These are phyloP conservation scores for Fusarium camptoceras DNA, from an alignment of 2,329 filamentous ascomycete species.

Conservation along the genomic window DNA sequence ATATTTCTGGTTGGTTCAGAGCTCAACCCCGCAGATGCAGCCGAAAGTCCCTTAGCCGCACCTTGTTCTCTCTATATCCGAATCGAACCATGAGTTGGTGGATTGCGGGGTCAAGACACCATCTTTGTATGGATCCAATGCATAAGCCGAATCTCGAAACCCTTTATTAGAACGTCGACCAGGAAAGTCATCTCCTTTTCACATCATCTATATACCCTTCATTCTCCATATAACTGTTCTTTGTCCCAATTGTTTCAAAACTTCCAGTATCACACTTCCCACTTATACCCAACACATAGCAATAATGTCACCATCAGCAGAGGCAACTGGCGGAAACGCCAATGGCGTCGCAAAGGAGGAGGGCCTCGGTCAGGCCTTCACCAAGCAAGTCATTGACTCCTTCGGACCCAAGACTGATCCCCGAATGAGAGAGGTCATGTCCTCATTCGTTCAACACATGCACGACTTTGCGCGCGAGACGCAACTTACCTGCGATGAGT, in stretches of 20 bases:
- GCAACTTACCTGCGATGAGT: constrained; percentile 83
- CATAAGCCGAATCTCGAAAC: constrained; percentile 12
- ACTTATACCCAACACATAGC: not conserved
- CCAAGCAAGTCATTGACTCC: constrained; percentile 76
- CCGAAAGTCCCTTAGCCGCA: constrained; percentile 32
- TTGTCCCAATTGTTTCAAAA: not conserved
- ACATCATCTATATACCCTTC: not conserved
- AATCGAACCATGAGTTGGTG: constrained; percentile 20
- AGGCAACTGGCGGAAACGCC: constrained; percentile 60
- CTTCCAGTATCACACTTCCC: not conserved
- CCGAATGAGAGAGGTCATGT: constrained; percentile 75
- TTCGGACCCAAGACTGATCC: constrained; percentile 79
- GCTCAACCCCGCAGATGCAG: constrained; percentile 22
- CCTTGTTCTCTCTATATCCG: constrained; percentile 25
- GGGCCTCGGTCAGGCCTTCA: constrained; percentile 67
- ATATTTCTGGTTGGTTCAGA: constrained; percentile 9
- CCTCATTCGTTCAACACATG: constrained; percentile 76
- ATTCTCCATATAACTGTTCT: not conserved
- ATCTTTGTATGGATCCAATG: not conserved
- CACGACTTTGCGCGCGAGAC: constrained; percentile 86
- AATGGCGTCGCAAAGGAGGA: constrained; percentile 29
- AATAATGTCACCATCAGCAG: constrained; percentile 53
- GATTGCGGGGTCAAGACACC: constrained; percentile 33
- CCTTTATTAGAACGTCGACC: constrained; percentile 11
- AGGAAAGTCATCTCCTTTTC: not conserved